phyloP scores from a whole-genome alignment of 495 filamentous ascomycete genomes.

The Bacidia rubella region DNA sequence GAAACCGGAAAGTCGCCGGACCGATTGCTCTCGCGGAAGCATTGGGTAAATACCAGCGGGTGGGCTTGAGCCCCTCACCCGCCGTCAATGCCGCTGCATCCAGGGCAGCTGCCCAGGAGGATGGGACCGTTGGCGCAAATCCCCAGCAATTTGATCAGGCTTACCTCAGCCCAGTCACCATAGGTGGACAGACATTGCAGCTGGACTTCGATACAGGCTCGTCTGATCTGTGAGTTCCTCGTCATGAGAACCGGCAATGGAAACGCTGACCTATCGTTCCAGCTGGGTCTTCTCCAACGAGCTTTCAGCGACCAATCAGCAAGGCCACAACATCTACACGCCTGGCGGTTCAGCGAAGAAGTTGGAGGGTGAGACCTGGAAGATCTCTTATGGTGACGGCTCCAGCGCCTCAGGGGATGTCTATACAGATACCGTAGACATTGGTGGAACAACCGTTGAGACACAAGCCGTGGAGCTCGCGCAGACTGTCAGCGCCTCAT shows the following conservation, averaged over 20 bases:
- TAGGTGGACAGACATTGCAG: constrained; percentile 49
- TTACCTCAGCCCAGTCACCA: constrained; percentile 51
- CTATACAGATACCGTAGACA: constrained; percentile 57
- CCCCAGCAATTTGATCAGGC: constrained; percentile 46
- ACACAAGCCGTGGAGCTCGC: constrained; percentile 62
- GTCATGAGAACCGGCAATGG: neutral
- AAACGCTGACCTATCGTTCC: constrained; percentile 8
- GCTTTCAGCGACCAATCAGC: constrained; percentile 34
- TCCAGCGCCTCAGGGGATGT: constrained; percentile 52
- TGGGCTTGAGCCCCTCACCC: constrained; percentile 23
- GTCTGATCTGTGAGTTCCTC: constrained; percentile 49
- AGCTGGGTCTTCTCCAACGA: constrained; percentile 41
- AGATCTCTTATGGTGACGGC: constrained; percentile 63
- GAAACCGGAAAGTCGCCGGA: constrained; percentile 20
- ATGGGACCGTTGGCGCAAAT: constrained; percentile 34
- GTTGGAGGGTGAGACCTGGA: constrained; percentile 36
- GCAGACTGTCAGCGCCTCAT: constrained; percentile 45
- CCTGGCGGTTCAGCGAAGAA: constrained; percentile 34
- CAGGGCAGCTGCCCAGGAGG: constrained; percentile 28
- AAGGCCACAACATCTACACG: constrained; percentile 47
- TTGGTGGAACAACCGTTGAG: constrained; percentile 56
- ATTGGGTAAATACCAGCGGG: constrained; percentile 32
- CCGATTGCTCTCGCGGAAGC: constrained; percentile 30
- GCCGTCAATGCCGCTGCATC: constrained; percentile 28
- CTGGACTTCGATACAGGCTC: constrained; percentile 67